A percentile compares a stretch with the other conserved stretches of the same genome.
Evolutionary conservation across 108 stramenopile species (phyloP).

Genomic region (Stephanodiscus triporus): DNA sequence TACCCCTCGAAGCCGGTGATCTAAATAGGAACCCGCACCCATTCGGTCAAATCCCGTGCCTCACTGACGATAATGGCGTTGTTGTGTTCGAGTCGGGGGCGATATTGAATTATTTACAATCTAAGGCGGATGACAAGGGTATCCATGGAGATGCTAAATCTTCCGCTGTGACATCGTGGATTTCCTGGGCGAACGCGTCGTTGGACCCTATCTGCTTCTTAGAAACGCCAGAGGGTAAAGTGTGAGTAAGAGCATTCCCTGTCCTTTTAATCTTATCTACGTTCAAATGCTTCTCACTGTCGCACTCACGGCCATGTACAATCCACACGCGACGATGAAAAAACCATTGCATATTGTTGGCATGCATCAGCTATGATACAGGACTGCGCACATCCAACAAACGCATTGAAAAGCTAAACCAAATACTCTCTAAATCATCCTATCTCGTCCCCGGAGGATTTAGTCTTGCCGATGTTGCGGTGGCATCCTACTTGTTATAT

Average conservation of each 20-base stretch:
- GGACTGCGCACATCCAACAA: conserved; percentile 70
- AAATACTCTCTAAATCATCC: conserved; percentile 53
- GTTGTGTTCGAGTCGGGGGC: conserved; percentile 90
- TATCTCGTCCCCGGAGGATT: conserved; percentile 70
- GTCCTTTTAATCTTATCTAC: not conserved
- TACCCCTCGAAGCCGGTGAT: conserved; percentile 44
- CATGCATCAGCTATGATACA: conserved; percentile 61
- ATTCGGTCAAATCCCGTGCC: conserved; percentile 86
- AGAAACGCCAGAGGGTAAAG: conserved; percentile 85
- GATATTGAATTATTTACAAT: conserved; percentile 77
- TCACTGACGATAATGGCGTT: conserved; percentile 66
- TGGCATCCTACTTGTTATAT: conserved; percentile 82
- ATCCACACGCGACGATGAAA: not conserved
- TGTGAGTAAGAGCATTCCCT: conserved; percentile 45
- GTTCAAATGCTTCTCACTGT: not conserved
- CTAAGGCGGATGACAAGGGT: conserved; percentile 39
- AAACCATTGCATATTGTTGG: not conserved
- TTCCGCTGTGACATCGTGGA: conserved; percentile 71
- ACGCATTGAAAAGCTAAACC: conserved; percentile 67
- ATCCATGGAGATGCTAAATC: conserved; percentile 24
- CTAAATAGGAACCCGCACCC: conserved; percentile 82
- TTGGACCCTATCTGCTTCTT: conserved; percentile 91
- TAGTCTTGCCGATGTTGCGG: conserved; percentile 85
- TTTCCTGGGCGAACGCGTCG: conserved; percentile 86
- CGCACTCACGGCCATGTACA: not conserved